Evolutionary conservation across 768 basidiomycete genomes (phyloP).

Genomic region (Podaxis sp.): DNA sequence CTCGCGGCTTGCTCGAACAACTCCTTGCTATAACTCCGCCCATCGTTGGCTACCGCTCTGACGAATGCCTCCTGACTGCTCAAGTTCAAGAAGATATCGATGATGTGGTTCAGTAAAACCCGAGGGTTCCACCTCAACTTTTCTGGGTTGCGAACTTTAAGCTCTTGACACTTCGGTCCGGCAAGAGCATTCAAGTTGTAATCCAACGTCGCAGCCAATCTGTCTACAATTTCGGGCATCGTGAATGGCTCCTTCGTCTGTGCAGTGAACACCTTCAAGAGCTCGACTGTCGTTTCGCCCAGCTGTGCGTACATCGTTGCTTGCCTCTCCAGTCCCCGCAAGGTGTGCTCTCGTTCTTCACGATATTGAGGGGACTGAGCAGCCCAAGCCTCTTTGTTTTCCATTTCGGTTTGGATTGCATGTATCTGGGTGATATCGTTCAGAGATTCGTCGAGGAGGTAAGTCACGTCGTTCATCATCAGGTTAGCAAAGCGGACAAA

Average conservation of each 20-base stretch:
- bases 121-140: conserved; percentile 89
- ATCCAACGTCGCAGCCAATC: conserved; percentile 94
- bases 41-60: conserved; percentile 88
- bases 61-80: conserved; percentile 79
- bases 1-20: conserved; percentile 79
- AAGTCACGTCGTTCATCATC: conserved; percentile 99
- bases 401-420: conserved; percentile 84
- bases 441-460: conserved; percentile 95
- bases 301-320: conserved; percentile 87
- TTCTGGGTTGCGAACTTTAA: conserved; percentile 82
- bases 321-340: conserved; percentile 80
- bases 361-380: conserved; percentile 67
- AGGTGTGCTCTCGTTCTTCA: conserved; percentile 76
- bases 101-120: conserved; percentile 77
- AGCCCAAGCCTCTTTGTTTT: conserved; percentile 68
- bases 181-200: conserved; percentile 89
- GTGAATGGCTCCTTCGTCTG: conserved; percentile 92
- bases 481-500: conserved; percentile 96
- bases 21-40: conserved; percentile 83
- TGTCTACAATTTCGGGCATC: conserved; percentile 94
- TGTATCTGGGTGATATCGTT: conserved; percentile 87
- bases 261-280: conserved; percentile 89
- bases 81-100: conserved; percentile 90
- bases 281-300: conserved; percentile 84
- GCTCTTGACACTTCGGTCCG: conserved; percentile 84